Evolutionary conservation across 202 grass and related monocot genomes (phyloP).

Genomic region (Zoysia matrella): DNA sequence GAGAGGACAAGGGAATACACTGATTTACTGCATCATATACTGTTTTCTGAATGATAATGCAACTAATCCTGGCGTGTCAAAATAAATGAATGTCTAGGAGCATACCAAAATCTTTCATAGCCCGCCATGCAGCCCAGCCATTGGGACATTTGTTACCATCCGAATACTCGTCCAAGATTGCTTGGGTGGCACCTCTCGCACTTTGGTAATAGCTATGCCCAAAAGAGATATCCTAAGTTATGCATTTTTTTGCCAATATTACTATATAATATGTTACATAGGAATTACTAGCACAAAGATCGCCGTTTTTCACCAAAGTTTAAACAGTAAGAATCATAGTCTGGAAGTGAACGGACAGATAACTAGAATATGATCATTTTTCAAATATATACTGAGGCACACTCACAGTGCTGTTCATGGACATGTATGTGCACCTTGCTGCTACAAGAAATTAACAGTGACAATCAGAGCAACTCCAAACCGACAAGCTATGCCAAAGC

Average conservation of each 20-base stretch:
- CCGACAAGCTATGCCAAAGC: slow-evolving; percentile 52
- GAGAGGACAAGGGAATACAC: slow-evolving; percentile 31
- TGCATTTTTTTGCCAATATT: no score
- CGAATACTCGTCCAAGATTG: no score
- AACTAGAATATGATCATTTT: slow-evolving; percentile 3
- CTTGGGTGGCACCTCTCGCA: no score
- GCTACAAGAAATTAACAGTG: slow-evolving; percentile 18
- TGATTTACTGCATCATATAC: slow-evolving; percentile 2
- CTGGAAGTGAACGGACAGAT: not conserved
- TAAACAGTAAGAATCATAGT: not conserved
- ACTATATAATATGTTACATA: no score
- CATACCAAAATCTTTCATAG: not conserved
- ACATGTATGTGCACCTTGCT: slow-evolving; percentile 20
- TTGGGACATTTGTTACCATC: no score
- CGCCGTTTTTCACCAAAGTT: not conserved
- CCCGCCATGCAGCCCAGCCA: not conserved
- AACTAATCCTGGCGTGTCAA: not conserved
- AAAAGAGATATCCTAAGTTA: no score
- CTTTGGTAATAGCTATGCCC: no score
- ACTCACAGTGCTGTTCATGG: slow-evolving; percentile 3
- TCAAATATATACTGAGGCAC: slow-evolving; percentile 25
- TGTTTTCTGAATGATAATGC: not conserved
- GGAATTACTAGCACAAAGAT: not conserved
- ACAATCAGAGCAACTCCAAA: slow-evolving; percentile 31
- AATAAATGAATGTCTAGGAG: not conserved